Conservation (phyloP, 306 rosid genomes). For the Prunus davidiana region DNA sequence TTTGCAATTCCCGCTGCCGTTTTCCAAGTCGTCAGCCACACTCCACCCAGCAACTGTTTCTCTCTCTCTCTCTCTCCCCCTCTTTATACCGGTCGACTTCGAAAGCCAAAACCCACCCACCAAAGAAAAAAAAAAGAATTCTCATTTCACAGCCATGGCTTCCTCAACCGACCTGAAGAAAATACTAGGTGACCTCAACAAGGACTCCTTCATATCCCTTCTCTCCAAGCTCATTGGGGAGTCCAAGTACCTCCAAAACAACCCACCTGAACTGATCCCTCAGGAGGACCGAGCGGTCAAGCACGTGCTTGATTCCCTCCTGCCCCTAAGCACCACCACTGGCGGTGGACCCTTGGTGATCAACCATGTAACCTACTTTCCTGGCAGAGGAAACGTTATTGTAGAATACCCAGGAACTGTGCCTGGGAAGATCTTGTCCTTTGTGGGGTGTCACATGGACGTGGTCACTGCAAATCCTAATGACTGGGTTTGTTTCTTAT, state of each 20-base stretch:
- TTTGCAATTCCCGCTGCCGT: too few relatives aligned
- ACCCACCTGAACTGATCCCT: constrained; percentile 77
- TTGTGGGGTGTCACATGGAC: constrained; percentile 93
- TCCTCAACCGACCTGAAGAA: constrained; percentile 27
- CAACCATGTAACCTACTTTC: constrained; percentile 62
- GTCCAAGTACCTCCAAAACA: constrained; percentile 78
- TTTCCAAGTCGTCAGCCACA: not conserved
- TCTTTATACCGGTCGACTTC: too few relatives aligned
- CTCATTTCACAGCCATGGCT: constrained; percentile 41
- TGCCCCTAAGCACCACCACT: constrained; percentile 65
- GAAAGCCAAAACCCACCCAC: not conserved
- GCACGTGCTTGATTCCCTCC: constrained; percentile 60
- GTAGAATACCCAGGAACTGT: constrained; percentile 83
- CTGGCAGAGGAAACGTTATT: constrained; percentile 77
- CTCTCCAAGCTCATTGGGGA: constrained; percentile 77
- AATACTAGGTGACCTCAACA: constrained; percentile 56
- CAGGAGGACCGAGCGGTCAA: constrained; percentile 70
- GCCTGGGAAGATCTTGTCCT: constrained; percentile 67
- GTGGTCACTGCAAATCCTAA: constrained; percentile 89
- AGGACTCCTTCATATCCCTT: constrained; percentile 57
- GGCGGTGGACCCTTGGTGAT: constrained; percentile 75
- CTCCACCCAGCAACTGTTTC: not conserved
- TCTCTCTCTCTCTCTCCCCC: not conserved
- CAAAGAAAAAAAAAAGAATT: not conserved
- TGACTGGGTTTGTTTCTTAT: constrained; percentile 60